Conservation (phyloP, 305 asterid species). For the Coffea humblotiana region DNA sequence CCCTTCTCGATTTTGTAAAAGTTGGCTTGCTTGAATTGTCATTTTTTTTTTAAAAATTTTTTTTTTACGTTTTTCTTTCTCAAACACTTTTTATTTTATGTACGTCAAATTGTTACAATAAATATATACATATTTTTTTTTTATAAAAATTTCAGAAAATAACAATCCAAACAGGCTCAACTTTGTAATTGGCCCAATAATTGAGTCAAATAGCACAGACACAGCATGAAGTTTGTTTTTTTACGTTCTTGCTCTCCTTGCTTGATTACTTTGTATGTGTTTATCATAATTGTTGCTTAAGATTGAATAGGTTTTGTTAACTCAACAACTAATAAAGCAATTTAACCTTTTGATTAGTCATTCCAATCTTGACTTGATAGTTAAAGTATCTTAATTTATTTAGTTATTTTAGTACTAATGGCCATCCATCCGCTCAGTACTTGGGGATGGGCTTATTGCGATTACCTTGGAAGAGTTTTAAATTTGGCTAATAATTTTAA, state of each 20-base stretch:
- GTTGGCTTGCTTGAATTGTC: no score
- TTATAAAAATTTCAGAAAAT: no score
- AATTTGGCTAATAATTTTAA: background rate
- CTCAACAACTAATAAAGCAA: background rate
- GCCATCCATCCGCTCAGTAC: background rate
- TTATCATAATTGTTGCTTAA: background rate
- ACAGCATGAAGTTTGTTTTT: no score
- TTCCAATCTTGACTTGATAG: background rate
- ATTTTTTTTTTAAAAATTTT: background rate
- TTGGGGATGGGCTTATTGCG: background rate
- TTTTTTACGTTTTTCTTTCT: background rate
- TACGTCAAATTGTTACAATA: background rate
- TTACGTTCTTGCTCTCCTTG: background rate
- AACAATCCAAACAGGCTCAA: no score
- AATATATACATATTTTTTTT: no score
- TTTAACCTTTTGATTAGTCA: background rate
- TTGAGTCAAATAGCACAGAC: background rate
- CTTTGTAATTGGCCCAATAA: background rate
- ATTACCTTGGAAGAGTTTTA: background rate
- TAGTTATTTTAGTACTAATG: background rate
- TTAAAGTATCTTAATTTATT: background rate
- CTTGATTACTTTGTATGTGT: background rate
- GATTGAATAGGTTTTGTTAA: background rate
- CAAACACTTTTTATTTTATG: background rate
- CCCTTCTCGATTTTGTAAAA: no score